phyloP scores from a whole-genome alignment of 768 basidiomycete species.

The Boletus barrowsii region DNA sequence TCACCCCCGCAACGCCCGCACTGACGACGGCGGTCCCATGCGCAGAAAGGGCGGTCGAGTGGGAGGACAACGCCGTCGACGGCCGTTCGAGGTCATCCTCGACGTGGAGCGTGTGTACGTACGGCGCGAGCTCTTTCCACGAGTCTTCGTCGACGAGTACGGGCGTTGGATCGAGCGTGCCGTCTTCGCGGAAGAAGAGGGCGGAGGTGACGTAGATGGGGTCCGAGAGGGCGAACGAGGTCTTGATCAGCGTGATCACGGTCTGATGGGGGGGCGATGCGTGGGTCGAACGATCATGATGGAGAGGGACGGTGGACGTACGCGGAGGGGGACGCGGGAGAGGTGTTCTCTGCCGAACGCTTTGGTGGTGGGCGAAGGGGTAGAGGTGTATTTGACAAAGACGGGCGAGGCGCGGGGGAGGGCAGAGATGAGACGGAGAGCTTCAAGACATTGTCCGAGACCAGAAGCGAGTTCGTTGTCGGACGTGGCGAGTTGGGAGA shows the following conservation, averaged over 20 bases:
- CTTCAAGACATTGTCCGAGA: constrained; percentile 33
- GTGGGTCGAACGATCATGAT: too few relatives aligned
- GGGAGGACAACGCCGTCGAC: constrained; percentile 6
- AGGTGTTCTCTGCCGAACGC: constrained; percentile 32
- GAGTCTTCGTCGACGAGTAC: constrained; percentile 31
- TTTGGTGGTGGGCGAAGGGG: constrained; percentile 18
- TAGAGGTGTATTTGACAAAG: constrained; percentile 21
- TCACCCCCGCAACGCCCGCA: background rate
- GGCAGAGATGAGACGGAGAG: constrained; percentile 30
- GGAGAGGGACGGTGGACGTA: constrained; percentile 5
- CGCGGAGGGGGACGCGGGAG: constrained; percentile 32
- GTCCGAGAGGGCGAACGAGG: constrained; percentile 13
- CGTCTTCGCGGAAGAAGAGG: constrained; percentile 30
- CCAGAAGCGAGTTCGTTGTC: constrained; percentile 33
- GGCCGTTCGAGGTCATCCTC: constrained; percentile 27
- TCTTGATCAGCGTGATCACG: constrained; percentile 25
- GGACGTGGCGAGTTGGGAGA: constrained; percentile 30
- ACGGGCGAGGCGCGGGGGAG: constrained; percentile 29
- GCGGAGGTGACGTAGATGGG: constrained; percentile 22
- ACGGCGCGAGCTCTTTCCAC: constrained; percentile 32
- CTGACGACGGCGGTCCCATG: background rate
- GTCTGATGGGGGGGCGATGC: constrained; percentile 11
- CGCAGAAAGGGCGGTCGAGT: constrained; percentile 6
- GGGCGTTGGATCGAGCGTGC: constrained; percentile 18
- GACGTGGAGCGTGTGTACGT: constrained; percentile 30